Percentiles rank a stretch among this genome's conserved stretches.
Conservation (phyloP, 2,329 filamentous ascomycete genomes). For the Fusarium pilosicola region DNA sequence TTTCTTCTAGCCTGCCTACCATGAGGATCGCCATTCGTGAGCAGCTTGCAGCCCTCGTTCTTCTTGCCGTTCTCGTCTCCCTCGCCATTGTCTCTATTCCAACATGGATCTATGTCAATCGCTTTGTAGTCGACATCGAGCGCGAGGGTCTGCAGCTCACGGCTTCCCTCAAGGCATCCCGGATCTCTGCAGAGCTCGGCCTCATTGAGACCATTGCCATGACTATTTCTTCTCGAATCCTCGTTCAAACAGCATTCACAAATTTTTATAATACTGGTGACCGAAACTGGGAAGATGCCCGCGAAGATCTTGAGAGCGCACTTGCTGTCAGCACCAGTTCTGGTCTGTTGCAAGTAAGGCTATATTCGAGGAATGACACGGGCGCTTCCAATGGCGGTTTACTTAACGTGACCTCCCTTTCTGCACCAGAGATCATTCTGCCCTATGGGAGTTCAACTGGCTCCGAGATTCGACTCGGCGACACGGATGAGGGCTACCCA, state of each 20-base stretch:
- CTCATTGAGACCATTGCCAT: constrained; percentile 80
- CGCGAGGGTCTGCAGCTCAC: constrained; percentile 76
- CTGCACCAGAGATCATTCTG: constrained; percentile 63
- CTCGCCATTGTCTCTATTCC: constrained; percentile 84
- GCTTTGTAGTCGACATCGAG: constrained; percentile 63
- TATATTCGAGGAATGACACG: constrained; percentile 76
- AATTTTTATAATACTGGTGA: constrained; percentile 61
- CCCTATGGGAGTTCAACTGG: constrained; percentile 71
- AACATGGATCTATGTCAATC: constrained; percentile 70
- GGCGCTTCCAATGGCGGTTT: constrained; percentile 63
- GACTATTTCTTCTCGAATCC: constrained; percentile 74
- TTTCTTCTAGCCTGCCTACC: constrained; percentile 42
- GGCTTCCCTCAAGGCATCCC: constrained; percentile 86
- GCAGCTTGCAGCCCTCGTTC: constrained; percentile 84
- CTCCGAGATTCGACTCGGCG: constrained; percentile 67
- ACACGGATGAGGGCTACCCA: constrained; percentile 74
- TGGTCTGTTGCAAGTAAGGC: constrained; percentile 73
- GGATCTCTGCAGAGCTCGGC: constrained; percentile 80
- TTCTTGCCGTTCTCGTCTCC: constrained; percentile 77
- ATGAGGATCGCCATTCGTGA: constrained; percentile 91
- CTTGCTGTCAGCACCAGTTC: constrained; percentile 68
- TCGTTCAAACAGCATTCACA: constrained; percentile 65
- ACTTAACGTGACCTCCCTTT: constrained; percentile 69
- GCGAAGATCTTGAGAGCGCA: constrained; percentile 75
- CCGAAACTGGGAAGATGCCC: constrained; percentile 69